A percentile compares a stretch with the other conserved stretches of the same genome.
Evolutionary conservation across 805 yeast genomes (phyloP).

Genomic region (Kazachstania viticola): DNA sequence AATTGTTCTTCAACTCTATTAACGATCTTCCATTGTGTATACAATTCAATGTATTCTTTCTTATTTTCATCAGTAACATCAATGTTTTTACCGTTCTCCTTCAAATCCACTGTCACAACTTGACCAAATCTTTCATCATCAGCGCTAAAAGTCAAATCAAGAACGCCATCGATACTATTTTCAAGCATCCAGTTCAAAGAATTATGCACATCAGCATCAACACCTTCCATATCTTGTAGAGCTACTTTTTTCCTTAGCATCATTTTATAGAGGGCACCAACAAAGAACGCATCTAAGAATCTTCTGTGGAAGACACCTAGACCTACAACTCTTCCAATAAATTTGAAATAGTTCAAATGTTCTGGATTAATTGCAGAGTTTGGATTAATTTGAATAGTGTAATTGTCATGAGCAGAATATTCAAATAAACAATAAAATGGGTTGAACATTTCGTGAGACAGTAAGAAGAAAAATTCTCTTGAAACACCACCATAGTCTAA

Average conservation of each 20-base stretch:
- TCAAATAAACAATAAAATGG: conserved; percentile 96
- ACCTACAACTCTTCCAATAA: conserved; percentile 97
- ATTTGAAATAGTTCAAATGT: conserved; percentile 94
- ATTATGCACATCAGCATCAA: conserved; percentile 92
- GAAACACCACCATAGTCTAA: conserved; percentile 99
- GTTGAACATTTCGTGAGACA: conserved; percentile 97
- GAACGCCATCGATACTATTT: conserved; percentile 79
- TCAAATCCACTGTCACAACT: conserved; percentile 77
- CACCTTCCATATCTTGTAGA: conserved; percentile 96
- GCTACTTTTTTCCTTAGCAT: conserved; percentile 91
- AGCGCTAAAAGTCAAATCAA: conserved; percentile 80
- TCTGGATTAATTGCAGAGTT: conserved; percentile 95
- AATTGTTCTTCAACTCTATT: conserved; percentile 92
- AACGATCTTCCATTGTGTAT: conserved; percentile 91
- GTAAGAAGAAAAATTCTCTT: conserved; percentile 90
- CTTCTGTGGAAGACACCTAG: conserved; percentile 97
- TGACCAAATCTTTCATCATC: conserved; percentile 95
- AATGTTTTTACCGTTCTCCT: conserved; percentile 75
- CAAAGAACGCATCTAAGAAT: conserved; percentile 95
- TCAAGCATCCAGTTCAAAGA: conserved; percentile 93
- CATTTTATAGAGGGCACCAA: conserved; percentile 97
- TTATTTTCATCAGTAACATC: conserved; percentile 93
- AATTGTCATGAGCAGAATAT: conserved; percentile 95
- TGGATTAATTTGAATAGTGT: conserved; percentile 95
- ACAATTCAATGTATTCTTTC: conserved; percentile 87